Evolutionary conservation across 352 stramenopile genomes (phyloP), one percentile per base, ranked within the genome.

Genomic region (Globisporangium nunn): DNA sequence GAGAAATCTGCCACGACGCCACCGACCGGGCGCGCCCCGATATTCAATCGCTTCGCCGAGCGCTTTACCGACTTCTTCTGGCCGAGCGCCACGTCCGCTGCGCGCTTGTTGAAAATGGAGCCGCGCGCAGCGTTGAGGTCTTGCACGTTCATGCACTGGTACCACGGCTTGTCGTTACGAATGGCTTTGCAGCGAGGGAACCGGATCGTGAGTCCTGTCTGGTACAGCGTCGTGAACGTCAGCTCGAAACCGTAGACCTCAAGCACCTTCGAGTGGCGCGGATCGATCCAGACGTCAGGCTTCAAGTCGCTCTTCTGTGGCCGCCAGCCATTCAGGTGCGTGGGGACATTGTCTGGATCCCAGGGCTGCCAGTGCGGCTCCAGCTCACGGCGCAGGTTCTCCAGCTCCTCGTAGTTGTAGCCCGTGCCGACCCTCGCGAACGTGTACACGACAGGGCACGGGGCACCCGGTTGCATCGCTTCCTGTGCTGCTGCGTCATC

Each of bases 241-340:
- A 94, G 60, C 58, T 94, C 85, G 61, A 94, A 94, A 10, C 85
- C 85, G 43, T 91, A 94, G 6, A 94, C 75, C 66, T 94, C 82
- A 14, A 94, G 67, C 39, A 91, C 78, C 52, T 91, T 91, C 4
- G 85, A 94, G 51, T 86, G 70, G 17, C 82, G 76, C 46, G 82
- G 85, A 8, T 88, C 78, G 52, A 94, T 88, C 85, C 81, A 93
- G 15, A 94, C 73, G 56, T 94, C 85, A 17, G 85, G 85, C 49
- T 74, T 74, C 2, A 91, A 37, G 39, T 93, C 82, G 39, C 66
- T 87, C 30, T 85, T 89, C 61, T 81, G 76, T 4, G 85, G 82
- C 37, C 81, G 78, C 85, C 85, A 94, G 14, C 75, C 78, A 41
- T 85, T 90, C 43, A 94, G 79, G 56, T 91, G 78, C 6, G 66